A percentile compares a stretch with the other conserved stretches of the same genome.
These are phyloP conservation scores for Phaeosphaeria sp. DNA, from an alignment of 2,329 filamentous ascomycete species.

Conservation along the genomic window DNA sequence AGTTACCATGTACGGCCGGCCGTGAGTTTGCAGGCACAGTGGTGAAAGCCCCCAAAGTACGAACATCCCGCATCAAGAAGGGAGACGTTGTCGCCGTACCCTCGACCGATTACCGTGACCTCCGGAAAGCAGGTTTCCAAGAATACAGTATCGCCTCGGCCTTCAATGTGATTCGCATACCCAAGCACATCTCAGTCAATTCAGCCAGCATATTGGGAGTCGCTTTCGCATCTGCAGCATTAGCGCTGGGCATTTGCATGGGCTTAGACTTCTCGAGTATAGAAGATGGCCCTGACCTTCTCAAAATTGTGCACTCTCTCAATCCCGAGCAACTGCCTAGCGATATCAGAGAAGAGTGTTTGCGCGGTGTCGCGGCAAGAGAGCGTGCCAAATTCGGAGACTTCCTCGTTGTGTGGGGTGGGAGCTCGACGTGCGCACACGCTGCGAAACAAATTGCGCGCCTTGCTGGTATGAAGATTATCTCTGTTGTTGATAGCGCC, in stretches of 20 bases:
- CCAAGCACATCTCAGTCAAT: conserved; percentile 59
- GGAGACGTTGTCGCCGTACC: conserved; percentile 62
- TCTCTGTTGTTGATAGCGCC: conserved; percentile 70
- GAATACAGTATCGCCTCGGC: conserved; percentile 70
- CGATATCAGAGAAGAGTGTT: conserved; percentile 70
- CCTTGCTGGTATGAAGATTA: conserved; percentile 68
- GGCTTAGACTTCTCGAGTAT: conserved; percentile 68
- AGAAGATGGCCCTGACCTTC: conserved; percentile 65
- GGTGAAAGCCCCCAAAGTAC: conserved; percentile 53
- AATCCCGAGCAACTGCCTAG: conserved; percentile 59
- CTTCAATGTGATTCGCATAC: conserved; percentile 70
- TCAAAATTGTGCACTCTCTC: conserved; percentile 58
- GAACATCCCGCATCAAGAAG: conserved; percentile 57
- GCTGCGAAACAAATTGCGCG: conserved; percentile 72
- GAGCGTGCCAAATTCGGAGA: conserved; percentile 68
- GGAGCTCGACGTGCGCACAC: conserved; percentile 72
- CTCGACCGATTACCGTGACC: conserved; percentile 76
- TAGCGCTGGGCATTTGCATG: conserved; percentile 73
- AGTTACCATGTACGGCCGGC: conserved; percentile 72
- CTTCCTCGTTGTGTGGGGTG: conserved; percentile 78
- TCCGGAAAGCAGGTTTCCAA: conserved; percentile 75
- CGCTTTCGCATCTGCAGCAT: conserved; percentile 72
- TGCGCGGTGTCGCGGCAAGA: conserved; percentile 58
- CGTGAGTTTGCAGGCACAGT: conserved; percentile 73
- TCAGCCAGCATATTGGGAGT: conserved; percentile 71